Evolutionary conservation across 2,329 filamentous ascomycete species (phyloP).

Genomic region (Aspergillus tubingensis): DNA sequence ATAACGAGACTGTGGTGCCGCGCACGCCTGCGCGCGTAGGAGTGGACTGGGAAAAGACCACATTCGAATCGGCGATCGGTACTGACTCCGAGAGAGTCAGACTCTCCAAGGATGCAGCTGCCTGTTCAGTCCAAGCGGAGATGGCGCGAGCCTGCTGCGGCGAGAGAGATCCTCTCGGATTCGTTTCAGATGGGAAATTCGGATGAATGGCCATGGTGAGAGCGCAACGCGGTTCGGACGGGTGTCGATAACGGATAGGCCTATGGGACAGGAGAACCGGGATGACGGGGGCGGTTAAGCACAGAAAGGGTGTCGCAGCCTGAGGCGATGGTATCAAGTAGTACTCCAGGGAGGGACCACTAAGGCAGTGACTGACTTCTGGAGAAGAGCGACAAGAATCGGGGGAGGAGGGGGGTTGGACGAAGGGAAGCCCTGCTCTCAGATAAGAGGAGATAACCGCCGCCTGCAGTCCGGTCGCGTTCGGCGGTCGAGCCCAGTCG

Average conservation of each 20-base stretch:
- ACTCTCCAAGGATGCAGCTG: constrained; percentile 40
- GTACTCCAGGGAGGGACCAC: not conserved
- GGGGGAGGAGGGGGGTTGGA: constrained; percentile 4
- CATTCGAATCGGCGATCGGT: constrained; percentile 33
- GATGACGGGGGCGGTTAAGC: not conserved
- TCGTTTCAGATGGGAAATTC: constrained; percentile 29
- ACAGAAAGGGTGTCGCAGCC: not conserved
- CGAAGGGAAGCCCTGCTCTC: constrained; percentile 7
- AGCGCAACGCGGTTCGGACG: constrained; percentile 1
- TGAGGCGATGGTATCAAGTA: not conserved
- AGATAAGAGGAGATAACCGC: constrained; percentile 13
- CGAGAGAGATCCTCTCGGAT: constrained; percentile 31
- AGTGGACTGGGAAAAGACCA: constrained; percentile 56
- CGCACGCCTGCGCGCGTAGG: constrained; percentile 46
- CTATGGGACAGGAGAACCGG: not conserved
- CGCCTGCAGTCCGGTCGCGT: constrained; percentile 4
- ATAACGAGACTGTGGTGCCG: constrained; percentile 64
- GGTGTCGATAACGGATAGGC: not conserved
- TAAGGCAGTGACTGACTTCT: not conserved
- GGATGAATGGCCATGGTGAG: constrained; percentile 47
- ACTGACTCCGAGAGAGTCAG: constrained; percentile 36
- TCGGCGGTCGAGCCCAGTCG: constrained; percentile 2
- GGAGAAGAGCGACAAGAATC: constrained; percentile 2
- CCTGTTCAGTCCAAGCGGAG: constrained; percentile 64
- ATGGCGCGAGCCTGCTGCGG: constrained; percentile 57